phyloP scores from a whole-genome alignment of 352 stramenopile species.

The Pilasporangium apinafurcum region DNA sequence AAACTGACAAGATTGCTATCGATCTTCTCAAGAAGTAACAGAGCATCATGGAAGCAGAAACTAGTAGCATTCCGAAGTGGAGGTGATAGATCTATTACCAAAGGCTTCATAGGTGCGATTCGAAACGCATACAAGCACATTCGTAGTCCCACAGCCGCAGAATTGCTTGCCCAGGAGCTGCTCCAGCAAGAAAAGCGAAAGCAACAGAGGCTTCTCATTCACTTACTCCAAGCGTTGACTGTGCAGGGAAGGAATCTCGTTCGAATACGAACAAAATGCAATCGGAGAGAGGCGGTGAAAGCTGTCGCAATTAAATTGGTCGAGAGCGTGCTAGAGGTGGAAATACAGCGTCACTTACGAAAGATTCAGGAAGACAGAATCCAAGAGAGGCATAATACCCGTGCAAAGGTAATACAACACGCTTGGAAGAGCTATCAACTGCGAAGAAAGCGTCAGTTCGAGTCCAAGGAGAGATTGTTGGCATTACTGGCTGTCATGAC shows the following conservation, averaged over 20 bases:
- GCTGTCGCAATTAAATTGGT: background rate
- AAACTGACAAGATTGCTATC: background rate
- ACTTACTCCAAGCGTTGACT: slow-evolving; percentile 1
- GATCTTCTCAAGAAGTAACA: slow-evolving; percentile 4
- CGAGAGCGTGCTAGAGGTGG: background rate
- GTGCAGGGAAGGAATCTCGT: slow-evolving; percentile 4
- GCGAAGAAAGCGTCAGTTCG: slow-evolving; percentile 2
- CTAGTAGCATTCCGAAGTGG: background rate
- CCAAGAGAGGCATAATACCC: background rate
- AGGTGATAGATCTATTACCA: background rate
- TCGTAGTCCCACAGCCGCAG: background rate
- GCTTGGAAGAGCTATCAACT: slow-evolving; percentile 12
- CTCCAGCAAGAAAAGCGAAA: background rate
- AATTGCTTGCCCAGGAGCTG: slow-evolving; percentile 4
- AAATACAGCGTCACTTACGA: background rate
- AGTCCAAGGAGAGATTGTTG: slow-evolving; percentile 21
- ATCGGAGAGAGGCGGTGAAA: slow-evolving; percentile 1
- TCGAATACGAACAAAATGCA: background rate
- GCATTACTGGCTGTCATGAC: slow-evolving; percentile 12
- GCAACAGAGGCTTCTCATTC: background rate
- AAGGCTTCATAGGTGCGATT: background rate
- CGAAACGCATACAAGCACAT: slow-evolving; percentile 1
- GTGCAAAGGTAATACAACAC: slow-evolving; percentile 15
- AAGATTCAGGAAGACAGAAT: background rate
- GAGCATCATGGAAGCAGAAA: background rate